These are phyloP conservation scores for Eucalyptus polyanthemos DNA, from an alignment of 345 rosid species.

Conservation along the genomic window DNA sequence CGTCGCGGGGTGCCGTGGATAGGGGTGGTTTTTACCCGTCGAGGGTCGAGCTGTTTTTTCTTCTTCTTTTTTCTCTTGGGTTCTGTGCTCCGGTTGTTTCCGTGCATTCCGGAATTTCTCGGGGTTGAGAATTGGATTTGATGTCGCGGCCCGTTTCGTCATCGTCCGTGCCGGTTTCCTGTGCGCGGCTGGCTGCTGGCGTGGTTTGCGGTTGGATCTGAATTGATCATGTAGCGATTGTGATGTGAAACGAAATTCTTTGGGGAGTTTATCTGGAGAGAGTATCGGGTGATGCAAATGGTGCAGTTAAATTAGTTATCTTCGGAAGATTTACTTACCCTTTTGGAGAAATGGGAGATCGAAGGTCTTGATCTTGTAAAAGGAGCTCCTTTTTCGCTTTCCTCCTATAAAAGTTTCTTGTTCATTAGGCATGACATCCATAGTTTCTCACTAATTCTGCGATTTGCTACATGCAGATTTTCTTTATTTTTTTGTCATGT, in stretches of 20 bases:
- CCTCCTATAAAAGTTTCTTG: neutral
- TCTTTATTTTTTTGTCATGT: neutral
- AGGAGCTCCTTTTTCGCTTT: neutral
- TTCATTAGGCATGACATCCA: neutral
- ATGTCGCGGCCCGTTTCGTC: neutral
- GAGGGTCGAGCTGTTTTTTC: neutral
- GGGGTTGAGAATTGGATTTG: neutral
- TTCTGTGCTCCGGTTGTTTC: neutral
- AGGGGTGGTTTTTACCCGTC: neutral
- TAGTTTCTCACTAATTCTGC: neutral
- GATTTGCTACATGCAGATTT: neutral
- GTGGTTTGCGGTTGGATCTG: neutral
- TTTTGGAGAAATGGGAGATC: neutral
- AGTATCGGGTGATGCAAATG: neutral
- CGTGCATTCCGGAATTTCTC: neutral
- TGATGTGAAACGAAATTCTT: neutral
- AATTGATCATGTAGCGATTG: neutral
- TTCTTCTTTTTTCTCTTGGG: neutral
- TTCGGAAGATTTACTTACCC: neutral
- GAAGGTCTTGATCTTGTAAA: neutral
- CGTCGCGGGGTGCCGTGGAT: neutral
- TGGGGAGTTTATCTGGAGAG: neutral
- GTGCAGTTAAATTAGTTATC: neutral
- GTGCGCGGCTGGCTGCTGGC: neutral
- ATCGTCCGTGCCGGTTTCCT: neutral